A percentile compares a stretch with the other conserved stretches of the same genome.
phyloP scores from a whole-genome alignment of 2,329 filamentous ascomycete species.

The Stylonectria norvegica region DNA sequence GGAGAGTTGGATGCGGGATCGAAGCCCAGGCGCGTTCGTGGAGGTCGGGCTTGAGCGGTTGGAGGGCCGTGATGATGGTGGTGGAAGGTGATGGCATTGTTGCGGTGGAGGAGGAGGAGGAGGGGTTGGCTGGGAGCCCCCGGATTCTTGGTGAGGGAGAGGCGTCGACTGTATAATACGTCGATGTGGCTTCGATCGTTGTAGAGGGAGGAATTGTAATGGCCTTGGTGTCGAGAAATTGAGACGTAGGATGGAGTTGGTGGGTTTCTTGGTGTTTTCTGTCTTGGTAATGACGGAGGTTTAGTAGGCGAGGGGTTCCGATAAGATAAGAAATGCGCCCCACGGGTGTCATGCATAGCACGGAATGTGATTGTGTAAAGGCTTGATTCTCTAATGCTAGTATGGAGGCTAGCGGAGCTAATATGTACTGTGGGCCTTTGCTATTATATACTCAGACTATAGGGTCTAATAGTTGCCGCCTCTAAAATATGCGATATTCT shows the following conservation, averaged over 20 bases:
- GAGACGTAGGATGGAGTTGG: conserved; percentile 1
- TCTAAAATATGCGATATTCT: conserved; percentile 6
- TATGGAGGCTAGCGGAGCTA: not conserved
- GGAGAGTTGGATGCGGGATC: conserved; percentile 78
- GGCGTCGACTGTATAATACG: not conserved
- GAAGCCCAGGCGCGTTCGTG: conserved; percentile 80
- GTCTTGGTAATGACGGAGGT: conserved; percentile 13
- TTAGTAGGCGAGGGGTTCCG: conserved; percentile 12
- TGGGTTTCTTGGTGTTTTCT: conserved; percentile 10
- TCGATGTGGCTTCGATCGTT: not conserved
- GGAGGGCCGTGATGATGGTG: conserved; percentile 44
- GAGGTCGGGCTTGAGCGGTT: conserved; percentile 53
- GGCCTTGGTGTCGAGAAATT: too few species aligned
- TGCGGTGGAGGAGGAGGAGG: conserved; percentile 1
- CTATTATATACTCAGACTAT: not conserved
- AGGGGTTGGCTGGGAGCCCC: not conserved
- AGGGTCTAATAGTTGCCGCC: not conserved
- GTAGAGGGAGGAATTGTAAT: not conserved
- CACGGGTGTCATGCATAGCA: conserved; percentile 12
- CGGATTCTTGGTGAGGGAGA: not conserved
- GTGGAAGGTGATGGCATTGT: conserved; percentile 26
- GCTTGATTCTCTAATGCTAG: not conserved
- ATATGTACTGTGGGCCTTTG: not conserved
- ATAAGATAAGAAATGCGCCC: conserved; percentile 22
- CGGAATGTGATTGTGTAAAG: not conserved